Evolutionary conservation across 169 alveolate species (phyloP).

Genomic region (Plasmodium chabaudi): DNA sequence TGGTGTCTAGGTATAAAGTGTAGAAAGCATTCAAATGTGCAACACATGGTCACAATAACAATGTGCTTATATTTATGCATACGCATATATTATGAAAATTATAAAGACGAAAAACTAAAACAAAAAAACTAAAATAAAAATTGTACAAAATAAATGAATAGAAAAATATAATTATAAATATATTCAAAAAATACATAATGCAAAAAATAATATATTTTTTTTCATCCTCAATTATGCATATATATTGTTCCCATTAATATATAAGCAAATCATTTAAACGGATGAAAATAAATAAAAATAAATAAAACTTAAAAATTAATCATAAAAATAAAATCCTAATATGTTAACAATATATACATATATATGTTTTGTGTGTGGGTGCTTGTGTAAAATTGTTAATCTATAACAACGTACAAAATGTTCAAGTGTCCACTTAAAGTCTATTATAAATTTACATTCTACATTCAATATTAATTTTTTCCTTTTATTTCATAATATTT

Average conservation of each 20-base stretch:
- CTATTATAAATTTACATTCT: conserved; percentile 38
- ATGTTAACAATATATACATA: conserved; percentile 7
- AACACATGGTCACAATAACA: neutral
- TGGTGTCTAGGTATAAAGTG: conserved; percentile 14
- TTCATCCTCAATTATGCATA: neutral
- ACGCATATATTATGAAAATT: too few relatives aligned
- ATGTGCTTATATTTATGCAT: too few relatives aligned
- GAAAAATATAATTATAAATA: conserved; percentile 8
- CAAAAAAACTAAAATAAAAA: conserved; percentile 22
- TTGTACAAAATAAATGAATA: conserved; percentile 5
- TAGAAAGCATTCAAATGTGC: neutral
- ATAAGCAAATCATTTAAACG: conserved; percentile 7
- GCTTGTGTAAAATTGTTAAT: conserved; percentile 2
- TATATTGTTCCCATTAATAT: neutral
- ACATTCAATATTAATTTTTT: conserved; percentile 9
- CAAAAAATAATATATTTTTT: neutral
- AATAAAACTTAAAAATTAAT: conserved; percentile 6
- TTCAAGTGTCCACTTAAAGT: conserved; percentile 1
- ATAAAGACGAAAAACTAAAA: conserved; percentile 45
- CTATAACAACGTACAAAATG: conserved; percentile 7
- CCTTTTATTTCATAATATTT: conserved; percentile 27
- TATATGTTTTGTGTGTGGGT: neutral
- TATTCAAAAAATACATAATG: conserved; percentile 24
- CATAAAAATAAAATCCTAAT: conserved; percentile 8
- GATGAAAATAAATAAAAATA: conserved; percentile 3